These are phyloP conservation scores for Colletotrichum kahawae DNA, from an alignment of 2,329 filamentous ascomycete genomes.

Conservation along the genomic window DNA sequence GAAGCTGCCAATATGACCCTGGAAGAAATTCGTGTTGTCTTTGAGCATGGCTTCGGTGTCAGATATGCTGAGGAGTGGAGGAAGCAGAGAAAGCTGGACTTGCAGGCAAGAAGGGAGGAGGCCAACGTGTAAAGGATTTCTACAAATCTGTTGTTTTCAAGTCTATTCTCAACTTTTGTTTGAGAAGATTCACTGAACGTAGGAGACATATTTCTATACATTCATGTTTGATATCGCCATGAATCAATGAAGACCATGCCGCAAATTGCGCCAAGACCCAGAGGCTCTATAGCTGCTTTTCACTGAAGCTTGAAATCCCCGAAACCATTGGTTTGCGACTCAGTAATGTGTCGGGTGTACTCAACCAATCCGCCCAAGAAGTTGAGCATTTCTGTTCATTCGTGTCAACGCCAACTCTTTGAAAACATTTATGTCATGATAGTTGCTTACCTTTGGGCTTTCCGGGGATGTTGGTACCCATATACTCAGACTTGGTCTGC, in stretches of 20 bases:
- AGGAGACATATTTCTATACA: not conserved
- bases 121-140: not conserved
- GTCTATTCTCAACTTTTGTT: not conserved
- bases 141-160: rapidly evolving
- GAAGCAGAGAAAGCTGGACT: constrained; percentile 31
- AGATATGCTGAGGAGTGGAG: constrained; percentile 43
- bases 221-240: not conserved
- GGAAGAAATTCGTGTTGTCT: constrained; percentile 58
- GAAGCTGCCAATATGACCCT: constrained; percentile 60
- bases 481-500: not conserved
- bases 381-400: not conserved
- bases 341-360: not conserved
- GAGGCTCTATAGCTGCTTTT: not conserved
- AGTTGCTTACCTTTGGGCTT: not conserved
- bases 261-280: rapidly evolving
- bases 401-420: not conserved
- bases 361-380: not conserved
- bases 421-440: not conserved
- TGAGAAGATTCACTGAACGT: rapidly evolving
- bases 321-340: not conserved
- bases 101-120: not conserved
- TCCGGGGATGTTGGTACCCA: not conserved
- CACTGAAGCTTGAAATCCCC: not conserved
- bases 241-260: not conserved
- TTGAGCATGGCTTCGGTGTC: constrained; percentile 52